phyloP scores from a whole-genome alignment of 352 stramenopile genomes.

The Phytopythium montanum region DNA sequence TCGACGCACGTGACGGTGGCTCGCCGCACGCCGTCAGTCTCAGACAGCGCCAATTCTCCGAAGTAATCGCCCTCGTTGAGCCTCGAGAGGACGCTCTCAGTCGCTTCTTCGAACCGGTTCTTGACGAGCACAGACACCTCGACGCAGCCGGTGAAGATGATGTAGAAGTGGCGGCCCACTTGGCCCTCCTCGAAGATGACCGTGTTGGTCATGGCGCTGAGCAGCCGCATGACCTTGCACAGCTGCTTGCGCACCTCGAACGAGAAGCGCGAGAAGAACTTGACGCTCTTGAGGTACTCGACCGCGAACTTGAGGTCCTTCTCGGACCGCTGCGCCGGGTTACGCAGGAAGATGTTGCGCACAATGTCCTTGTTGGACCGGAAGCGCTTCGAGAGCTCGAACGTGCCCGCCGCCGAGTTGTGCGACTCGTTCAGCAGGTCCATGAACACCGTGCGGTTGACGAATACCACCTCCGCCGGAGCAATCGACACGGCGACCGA shows the following conservation, averaged over 20 bases:
- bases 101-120: conserved; percentile 68
- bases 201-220: conserved; percentile 76
- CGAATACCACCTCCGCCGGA: conserved; percentile 56
- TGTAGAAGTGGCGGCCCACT: conserved; percentile 77
- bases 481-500: conserved; percentile 54
- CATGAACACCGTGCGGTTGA: conserved; percentile 65
- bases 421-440: conserved; percentile 64
- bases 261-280: conserved; percentile 83
- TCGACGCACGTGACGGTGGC: conserved; percentile 67
- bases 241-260: conserved; percentile 85
- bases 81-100: conserved; percentile 61
- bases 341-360: conserved; percentile 78
- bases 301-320: conserved; percentile 85
- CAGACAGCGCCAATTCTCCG: conserved; percentile 69
- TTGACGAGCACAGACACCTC: conserved; percentile 68
- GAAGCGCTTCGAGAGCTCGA: conserved; percentile 78
- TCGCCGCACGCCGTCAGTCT: conserved; percentile 57
- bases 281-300: conserved; percentile 84
- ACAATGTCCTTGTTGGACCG: conserved; percentile 87
- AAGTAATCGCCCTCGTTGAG: conserved; percentile 76
- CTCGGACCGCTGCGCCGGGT: conserved; percentile 61
- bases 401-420: conserved; percentile 32
- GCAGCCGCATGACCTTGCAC: conserved; percentile 77
- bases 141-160: conserved; percentile 72
- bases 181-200: conserved; percentile 80